These are phyloP conservation scores for Amanita polypyramis DNA, from an alignment of 768 basidiomycete genomes.

Conservation along the genomic window DNA sequence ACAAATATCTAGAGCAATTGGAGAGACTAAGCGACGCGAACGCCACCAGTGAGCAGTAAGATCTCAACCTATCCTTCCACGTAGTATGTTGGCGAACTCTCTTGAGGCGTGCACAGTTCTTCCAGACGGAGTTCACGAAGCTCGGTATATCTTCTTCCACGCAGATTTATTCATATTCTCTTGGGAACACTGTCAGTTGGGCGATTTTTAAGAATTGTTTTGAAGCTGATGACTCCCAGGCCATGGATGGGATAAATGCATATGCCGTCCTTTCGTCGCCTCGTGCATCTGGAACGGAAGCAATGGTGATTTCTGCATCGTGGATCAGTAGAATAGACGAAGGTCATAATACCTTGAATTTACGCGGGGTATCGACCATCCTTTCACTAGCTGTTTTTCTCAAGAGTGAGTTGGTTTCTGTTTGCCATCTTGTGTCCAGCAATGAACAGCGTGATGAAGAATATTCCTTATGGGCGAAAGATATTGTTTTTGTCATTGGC, in stretches of 20 bases:
- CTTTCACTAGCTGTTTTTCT: slow-evolving; percentile 78
- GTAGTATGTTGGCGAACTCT: not conserved
- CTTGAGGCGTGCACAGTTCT: slow-evolving; percentile 51
- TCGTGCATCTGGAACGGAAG: slow-evolving; percentile 87
- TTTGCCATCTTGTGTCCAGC: not conserved
- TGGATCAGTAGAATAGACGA: slow-evolving; percentile 68
- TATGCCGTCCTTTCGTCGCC: slow-evolving; percentile 80
- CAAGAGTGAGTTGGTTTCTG: slow-evolving; percentile 43
- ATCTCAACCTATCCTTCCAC: slow-evolving; percentile 1
- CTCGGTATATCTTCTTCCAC: slow-evolving; percentile 63
- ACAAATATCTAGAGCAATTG: slow-evolving; percentile 64
- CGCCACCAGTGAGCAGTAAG: slow-evolving; percentile 65
- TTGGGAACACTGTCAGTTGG: slow-evolving; percentile 41
- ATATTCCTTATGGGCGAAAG: slow-evolving; percentile 91
- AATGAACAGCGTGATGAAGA: slow-evolving; percentile 28
- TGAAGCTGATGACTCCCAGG: slow-evolving; percentile 23
- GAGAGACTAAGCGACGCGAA: slow-evolving; percentile 54
- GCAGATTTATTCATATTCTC: slow-evolving; percentile 55
- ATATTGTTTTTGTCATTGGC: slow-evolving; percentile 81
- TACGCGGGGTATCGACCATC: slow-evolving; percentile 81
- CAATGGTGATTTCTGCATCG: slow-evolving; percentile 85
- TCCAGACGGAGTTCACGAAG: slow-evolving; percentile 58
- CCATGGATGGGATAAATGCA: slow-evolving; percentile 58
- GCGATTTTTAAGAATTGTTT: not conserved
- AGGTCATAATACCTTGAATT: slow-evolving; percentile 52